Conservation (phyloP, 75 land plant genomes). For the Sequoia sempervirens region DNA sequence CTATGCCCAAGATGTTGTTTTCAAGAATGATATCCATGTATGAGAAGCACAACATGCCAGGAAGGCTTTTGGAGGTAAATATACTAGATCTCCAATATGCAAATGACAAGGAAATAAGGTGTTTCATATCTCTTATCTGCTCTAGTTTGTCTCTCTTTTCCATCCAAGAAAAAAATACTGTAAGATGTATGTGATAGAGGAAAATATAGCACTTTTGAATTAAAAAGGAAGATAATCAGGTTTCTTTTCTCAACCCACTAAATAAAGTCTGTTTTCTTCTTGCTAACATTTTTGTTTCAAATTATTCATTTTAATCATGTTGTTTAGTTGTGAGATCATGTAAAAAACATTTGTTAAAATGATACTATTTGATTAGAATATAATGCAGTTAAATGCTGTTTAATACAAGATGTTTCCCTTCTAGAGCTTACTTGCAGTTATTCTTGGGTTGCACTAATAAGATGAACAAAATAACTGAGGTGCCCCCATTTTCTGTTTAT, state of each 20-base stretch:
- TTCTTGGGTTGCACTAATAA: not conserved
- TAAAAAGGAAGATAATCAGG: not conserved
- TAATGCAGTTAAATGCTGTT: not conserved
- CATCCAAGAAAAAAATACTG: not conserved
- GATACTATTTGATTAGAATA: not conserved
- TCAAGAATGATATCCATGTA: conserved; percentile 73
- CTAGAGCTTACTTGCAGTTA: not conserved
- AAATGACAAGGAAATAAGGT: not conserved
- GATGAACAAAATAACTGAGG: not conserved
- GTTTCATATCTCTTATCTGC: not conserved
- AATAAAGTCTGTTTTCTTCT: not conserved
- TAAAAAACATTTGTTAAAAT: not conserved
- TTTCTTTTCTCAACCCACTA: not conserved
- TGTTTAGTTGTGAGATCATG: not conserved
- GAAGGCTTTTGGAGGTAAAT: conserved; percentile 75
- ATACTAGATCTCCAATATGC: not conserved
- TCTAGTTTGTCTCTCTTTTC: not conserved
- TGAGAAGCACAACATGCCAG: conserved; percentile 61
- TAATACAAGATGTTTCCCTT: not conserved
- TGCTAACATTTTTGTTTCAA: not conserved
- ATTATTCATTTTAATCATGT: not conserved
- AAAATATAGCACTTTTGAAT: not conserved
- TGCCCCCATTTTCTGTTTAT: not conserved
- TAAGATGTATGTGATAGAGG: not conserved
- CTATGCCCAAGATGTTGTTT: conserved; percentile 65